A percentile compares a stretch with the other conserved stretches of the same genome.
Evolutionary conservation across 257 asterid species (phyloP).

Genomic region (Nicotiana paniculata): DNA sequence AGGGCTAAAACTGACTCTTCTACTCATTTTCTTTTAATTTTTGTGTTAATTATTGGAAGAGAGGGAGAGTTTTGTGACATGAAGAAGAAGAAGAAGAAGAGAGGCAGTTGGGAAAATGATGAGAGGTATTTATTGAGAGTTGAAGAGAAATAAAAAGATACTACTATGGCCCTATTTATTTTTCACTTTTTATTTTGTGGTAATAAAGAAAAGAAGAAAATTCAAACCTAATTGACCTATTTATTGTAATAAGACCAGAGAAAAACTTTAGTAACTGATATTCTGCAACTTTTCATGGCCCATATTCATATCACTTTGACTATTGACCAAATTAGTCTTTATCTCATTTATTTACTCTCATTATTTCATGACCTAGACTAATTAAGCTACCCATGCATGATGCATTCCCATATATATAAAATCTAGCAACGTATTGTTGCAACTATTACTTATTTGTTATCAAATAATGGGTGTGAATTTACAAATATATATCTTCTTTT

Average conservation of each 20-base stretch:
- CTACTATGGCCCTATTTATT: not conserved
- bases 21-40: conserved; percentile 3
- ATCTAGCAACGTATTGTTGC: too few relatives aligned
- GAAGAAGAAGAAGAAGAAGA: not conserved
- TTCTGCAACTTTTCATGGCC: not conserved
- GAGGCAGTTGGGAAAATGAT: conserved; percentile 8
- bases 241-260: not conserved
- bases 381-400: too few relatives aligned
- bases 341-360: not conserved
- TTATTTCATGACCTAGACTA: not conserved
- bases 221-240: conserved; percentile 5
- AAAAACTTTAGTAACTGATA: not conserved
- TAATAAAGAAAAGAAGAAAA: not conserved
- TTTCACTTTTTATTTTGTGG: not conserved
- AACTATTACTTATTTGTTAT: too few relatives aligned
- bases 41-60: not conserved
- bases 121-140: conserved; percentile 34
- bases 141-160: conserved; percentile 11
- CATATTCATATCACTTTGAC: conserved; percentile 9
- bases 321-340: conserved; percentile 14
- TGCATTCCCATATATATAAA: too few relatives aligned
- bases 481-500: too few relatives aligned
- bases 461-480: too few relatives aligned
- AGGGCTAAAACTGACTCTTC: conserved; percentile 49
- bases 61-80: not conserved